These are phyloP conservation scores for Tolypocladium inflatum DNA, from an alignment of 2,329 filamentous ascomycete species.

Conservation along the genomic window DNA sequence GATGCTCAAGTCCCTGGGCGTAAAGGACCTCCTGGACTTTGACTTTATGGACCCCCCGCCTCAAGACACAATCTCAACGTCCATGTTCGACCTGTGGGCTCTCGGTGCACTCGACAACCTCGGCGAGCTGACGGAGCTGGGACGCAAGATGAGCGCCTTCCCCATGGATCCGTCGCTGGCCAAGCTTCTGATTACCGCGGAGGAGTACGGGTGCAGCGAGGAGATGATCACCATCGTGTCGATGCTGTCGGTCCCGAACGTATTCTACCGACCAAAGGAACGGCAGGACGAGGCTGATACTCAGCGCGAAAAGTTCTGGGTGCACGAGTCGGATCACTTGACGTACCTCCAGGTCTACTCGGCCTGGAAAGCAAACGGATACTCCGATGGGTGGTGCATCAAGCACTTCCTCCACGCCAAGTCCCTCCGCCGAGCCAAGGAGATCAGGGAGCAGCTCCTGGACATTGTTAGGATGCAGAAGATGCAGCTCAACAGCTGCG, in stretches of 20 bases:
- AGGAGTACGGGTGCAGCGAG: conserved; percentile 85
- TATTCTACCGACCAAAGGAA: conserved; percentile 96
- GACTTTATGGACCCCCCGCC: conserved; percentile 99
- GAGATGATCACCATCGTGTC: conserved; percentile 98
- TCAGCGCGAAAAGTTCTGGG: conserved; percentile 95
- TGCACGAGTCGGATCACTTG: conserved; percentile 92
- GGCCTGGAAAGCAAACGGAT: conserved; percentile 88
- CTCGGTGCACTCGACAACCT: conserved; percentile 89
- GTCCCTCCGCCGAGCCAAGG: conserved; percentile 79
- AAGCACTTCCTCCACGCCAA: conserved; percentile 95
- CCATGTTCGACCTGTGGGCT: conserved; percentile 95
- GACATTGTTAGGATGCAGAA: conserved; percentile 95
- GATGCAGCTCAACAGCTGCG: conserved; percentile 78
- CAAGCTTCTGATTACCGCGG: conserved; percentile 86
- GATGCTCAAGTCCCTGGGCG: conserved; percentile 86
- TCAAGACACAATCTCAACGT: conserved; percentile 95
- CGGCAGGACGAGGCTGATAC: conserved; percentile 93
- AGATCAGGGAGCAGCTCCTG: conserved; percentile 85
- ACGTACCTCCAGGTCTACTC: conserved; percentile 93
- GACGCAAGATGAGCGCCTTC: conserved; percentile 90
- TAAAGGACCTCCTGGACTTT: conserved; percentile 90
- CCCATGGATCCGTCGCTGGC: conserved; percentile 96
- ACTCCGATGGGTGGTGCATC: conserved; percentile 84
- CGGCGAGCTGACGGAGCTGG: conserved; percentile 80
- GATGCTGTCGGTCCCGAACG: conserved; percentile 93